A percentile compares a stretch with the other conserved stretches of the same genome.
These are phyloP conservation scores for Glycine latifolia DNA, from an alignment of 306 rosid species.

Conservation along the genomic window DNA sequence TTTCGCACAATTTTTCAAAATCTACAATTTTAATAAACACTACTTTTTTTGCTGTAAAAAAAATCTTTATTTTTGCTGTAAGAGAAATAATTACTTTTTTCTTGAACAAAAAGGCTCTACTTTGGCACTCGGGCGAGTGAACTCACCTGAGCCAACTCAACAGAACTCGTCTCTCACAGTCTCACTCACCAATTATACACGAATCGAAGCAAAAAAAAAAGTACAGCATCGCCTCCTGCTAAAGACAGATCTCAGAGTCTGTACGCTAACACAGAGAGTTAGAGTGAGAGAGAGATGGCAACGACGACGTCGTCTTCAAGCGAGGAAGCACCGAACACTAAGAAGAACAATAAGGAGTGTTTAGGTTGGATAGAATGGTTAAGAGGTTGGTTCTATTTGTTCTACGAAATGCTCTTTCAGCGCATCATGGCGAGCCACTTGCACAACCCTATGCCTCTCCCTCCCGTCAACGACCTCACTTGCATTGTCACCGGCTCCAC, in stretches of 20 bases:
- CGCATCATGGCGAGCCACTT: conserved; percentile 88
- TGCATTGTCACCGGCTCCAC: conserved; percentile 96
- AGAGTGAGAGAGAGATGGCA: conserved; percentile 53
- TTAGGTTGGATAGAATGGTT: conserved; percentile 95
- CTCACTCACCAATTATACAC: background rate
- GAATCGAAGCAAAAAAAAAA: background rate
- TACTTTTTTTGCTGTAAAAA: too few species aligned
- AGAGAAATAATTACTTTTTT: too few species aligned
- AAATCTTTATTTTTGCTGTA: too few species aligned
- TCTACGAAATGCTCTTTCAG: conserved; percentile 86
- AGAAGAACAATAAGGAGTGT: conserved; percentile 58
- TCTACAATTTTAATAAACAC: too few species aligned
- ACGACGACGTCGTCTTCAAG: conserved; percentile 53
- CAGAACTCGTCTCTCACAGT: background rate
- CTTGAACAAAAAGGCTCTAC: too few species aligned
- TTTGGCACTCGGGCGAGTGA: background rate
- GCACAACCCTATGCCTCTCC: conserved; percentile 84
- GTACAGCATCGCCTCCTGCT: background rate
- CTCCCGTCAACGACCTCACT: conserved; percentile 80
- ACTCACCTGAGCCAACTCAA: background rate
- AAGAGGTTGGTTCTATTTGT: conserved; percentile 72
- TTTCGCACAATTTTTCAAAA: too few species aligned
- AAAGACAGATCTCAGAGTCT: conserved; percentile 51
- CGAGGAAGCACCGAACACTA: conserved; percentile 40
- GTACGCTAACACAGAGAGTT: conserved; percentile 9